Percentiles rank a stretch among this genome's conserved stretches.
Evolutionary conservation across 176 grass and related monocot species (phyloP).

Genomic region (Carex scoparia): DNA sequence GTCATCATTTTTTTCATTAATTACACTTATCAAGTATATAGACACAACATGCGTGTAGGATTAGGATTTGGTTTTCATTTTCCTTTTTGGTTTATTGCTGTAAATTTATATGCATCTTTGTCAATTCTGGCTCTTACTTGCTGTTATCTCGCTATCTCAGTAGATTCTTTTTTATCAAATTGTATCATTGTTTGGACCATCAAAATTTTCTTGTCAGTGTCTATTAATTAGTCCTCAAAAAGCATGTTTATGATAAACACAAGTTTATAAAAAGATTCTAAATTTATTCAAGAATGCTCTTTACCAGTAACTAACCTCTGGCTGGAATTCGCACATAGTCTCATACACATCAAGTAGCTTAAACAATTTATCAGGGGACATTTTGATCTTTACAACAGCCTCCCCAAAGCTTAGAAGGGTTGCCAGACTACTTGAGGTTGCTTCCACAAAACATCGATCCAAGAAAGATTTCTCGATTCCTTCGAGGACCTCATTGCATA

Average conservation of each 20-base stretch:
- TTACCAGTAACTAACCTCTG: slow-evolving; percentile 37
- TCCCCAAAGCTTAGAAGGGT: slow-evolving; percentile 57
- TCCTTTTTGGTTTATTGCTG: neutral
- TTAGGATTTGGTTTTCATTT: neutral
- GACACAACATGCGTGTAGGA: neutral
- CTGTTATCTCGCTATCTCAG: neutral
- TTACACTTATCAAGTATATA: neutral
- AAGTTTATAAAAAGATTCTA: neutral
- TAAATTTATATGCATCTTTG: neutral
- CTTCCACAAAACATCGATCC: slow-evolving; percentile 54
- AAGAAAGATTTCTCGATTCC: slow-evolving; percentile 29
- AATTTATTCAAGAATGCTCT: neutral
- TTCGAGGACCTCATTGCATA: slow-evolving; percentile 59
- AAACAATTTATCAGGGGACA: slow-evolving; percentile 44
- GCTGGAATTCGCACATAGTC: slow-evolving; percentile 44
- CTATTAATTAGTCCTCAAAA: neutral
- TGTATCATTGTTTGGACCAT: neutral
- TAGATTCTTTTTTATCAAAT: neutral
- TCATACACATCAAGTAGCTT: slow-evolving; percentile 61
- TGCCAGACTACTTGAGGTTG: slow-evolving; percentile 40
- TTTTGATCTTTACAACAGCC: slow-evolving; percentile 48
- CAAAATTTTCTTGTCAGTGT: neutral
- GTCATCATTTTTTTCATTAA: neutral
- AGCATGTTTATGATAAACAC: neutral
- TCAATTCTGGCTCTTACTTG: neutral